Conservation (phyloP, 73 alveolate species). For the Paramecium bursaria region DNA sequence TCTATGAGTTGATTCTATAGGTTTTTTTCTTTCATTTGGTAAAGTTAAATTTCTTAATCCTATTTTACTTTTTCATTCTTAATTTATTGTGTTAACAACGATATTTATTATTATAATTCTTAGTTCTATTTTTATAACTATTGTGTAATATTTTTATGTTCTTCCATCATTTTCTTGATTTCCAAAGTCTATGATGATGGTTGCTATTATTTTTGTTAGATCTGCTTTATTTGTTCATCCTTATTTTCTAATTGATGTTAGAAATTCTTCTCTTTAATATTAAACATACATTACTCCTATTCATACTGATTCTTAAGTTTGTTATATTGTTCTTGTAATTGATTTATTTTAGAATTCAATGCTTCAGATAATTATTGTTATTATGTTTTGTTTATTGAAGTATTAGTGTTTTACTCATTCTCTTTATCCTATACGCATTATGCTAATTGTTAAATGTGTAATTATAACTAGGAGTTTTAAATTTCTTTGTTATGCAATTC, state of each 20-base stretch:
- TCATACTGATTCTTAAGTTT: no score
- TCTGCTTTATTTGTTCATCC: slow-evolving; percentile 2
- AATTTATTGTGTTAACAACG: slow-evolving; percentile 8
- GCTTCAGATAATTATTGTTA: no score
- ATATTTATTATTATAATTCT: slow-evolving; percentile 17
- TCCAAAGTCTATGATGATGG: slow-evolving; percentile 13
- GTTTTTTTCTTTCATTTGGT: neutral
- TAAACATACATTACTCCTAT: no score
- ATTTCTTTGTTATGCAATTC: neutral
- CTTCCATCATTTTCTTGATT: slow-evolving; percentile 1
- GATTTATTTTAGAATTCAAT: no score
- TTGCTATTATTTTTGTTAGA: slow-evolving; percentile 8
- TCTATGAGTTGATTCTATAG: neutral
- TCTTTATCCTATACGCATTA: no score
- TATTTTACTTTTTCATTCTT: slow-evolving; percentile 27
- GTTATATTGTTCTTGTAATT: no score
- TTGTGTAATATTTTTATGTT: slow-evolving; percentile 12
- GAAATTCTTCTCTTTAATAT: neutral
- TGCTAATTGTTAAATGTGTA: no score
- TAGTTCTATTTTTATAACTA: slow-evolving; percentile 15
- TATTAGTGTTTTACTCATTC: no score
- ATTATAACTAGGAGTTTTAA: neutral
- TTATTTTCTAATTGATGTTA: slow-evolving; percentile 13
- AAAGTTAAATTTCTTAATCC: slow-evolving; percentile 21
- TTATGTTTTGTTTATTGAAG: no score